Evolutionary conservation across 805 yeast species (phyloP), one percentile per base, ranked within the genome.

Genomic region (Zygotorulaspora danielsina): DNA sequence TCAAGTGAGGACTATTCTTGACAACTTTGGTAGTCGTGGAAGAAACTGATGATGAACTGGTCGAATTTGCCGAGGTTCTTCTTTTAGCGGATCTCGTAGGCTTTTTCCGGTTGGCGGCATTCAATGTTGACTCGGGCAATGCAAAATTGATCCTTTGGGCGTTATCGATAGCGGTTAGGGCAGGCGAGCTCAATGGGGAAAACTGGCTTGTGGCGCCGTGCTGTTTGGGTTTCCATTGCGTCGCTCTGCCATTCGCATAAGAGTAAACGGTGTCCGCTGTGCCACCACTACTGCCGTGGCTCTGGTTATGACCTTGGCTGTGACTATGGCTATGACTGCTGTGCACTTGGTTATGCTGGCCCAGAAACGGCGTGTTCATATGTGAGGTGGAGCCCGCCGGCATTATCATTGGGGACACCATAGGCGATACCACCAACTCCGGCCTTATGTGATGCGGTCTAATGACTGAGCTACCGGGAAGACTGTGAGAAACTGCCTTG

Each of bases 321-420:
- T 21, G 7, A 10, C 10, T 21, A 10, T n/a, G 21, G 30, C 16
- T 27, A 15, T 15, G 16, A n/a, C n/a, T n/a, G n/a, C n/a, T n/a
- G n/a, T n/a, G n/a, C n/a, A n/a, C n/a, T n/a, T n/a, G n/a, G n/a
- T n/a, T n/a, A n/a, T n/a, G n/a, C n/a, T n/a, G n/a, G 18, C 36
- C 42, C 45, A 50, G 21, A 27, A 48, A 48, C n/a, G 55, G 55
- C 2, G 55, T 50, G 27, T 44, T 46, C 18, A 43, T 46, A 9
- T 39, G 41, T 13, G 42, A 36, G 13, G 39, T 33, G 4, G 42
- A 36, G 15, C 38, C 25, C 19, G 42, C 32, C 9, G 49, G 49
- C 42, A 87, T 76, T 11, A 78, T 82, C 7, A 84, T 80, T 0
- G 94, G 94, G 2, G 89, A 81, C 1, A 81, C 75, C 44, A 84